Base-by-base conservation (phyloP, 495 filamentous ascomycete species). In the Penicillium nucicola region DNA sequence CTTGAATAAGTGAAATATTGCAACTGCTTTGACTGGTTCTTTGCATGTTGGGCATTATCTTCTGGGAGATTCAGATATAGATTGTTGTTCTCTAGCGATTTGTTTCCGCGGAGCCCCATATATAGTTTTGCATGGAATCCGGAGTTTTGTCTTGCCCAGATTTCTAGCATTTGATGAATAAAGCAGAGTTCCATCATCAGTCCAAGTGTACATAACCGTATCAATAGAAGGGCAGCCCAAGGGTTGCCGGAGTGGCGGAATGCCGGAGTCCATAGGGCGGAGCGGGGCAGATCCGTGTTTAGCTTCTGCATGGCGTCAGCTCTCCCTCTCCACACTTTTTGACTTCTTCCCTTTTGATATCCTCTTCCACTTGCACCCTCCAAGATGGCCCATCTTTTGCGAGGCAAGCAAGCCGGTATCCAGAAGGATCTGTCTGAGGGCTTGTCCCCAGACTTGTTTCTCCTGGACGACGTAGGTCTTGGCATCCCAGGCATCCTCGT, bases 371-470 rank as follows among this genome's bases (percentile, higher is more conserved):
- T 39, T 33, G 35, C 50, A 33, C 33, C 7, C 25, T 28, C 25
- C 7, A 5, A 28, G 6, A 95, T 93, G 90, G 84, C 89, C 34
- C 83, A 87, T 56, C 92, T 97, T 66, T 69, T 98, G 55, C 79
- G 93, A 53, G 86, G 89, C 32, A 96, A 93, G 77, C 93, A 98
- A 76, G 83, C 90, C 45, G 93, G 93, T 47, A 84, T 98, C 45
- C 86, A 89, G 63, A 88, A 82, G 66, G 93, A 97, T 71, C 79
- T 98, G 31, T 96, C 92, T 20, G 83, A 87, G 11, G 84, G 84
- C 42, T 78, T 96, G 45, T 72, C 79, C 32, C 79, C 88, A 20
- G 85, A 85, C 37, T 63, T 87, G 14, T 96, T 97, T 65, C 69
- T 80, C 43, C 81, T 91, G 17, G 93, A 96, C 64, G 89, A 96